Percentiles rank a stretch among this genome's conserved stretches.
phyloP scores from a whole-genome alignment of 2,329 filamentous ascomycete species.

The Trichoderma atroviride region DNA sequence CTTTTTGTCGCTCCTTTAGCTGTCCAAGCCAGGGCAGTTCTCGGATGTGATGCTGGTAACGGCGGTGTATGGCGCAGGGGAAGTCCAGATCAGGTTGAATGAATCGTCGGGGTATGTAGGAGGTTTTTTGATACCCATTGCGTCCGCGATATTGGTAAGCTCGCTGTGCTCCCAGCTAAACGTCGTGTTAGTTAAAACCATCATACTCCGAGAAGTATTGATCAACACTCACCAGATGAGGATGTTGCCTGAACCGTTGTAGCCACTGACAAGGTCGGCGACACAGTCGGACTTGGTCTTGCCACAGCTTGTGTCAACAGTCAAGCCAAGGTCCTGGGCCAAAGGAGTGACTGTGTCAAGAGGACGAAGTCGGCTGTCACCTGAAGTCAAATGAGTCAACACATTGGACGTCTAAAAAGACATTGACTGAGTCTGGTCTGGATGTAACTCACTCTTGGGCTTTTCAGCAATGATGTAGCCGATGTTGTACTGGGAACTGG shows the following conservation, averaged over 20 bases:
- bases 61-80: constrained; percentile 51
- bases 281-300: constrained; percentile 60
- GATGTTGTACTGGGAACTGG: constrained; percentile 55
- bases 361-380: constrained; percentile 55
- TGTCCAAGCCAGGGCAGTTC: constrained; percentile 57
- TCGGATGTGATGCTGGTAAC: constrained; percentile 53
- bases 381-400: constrained; percentile 34
- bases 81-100: constrained; percentile 61
- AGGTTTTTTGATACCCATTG: constrained; percentile 53
- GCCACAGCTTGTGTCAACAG: constrained; percentile 58
- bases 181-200: background rate
- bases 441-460: constrained; percentile 48
- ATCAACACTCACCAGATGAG: constrained; percentile 51
- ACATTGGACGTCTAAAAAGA: background rate
- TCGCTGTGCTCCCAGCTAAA: constrained; percentile 60
- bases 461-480: constrained; percentile 60
- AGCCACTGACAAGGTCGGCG: constrained; percentile 50
- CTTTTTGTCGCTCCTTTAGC: background rate
- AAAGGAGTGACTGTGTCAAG: constrained; percentile 61
- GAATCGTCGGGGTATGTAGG: constrained; percentile 53
- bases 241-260: constrained; percentile 56
- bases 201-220: background rate
- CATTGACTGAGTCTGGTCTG: too few species aligned
- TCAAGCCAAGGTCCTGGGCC: constrained; percentile 56
- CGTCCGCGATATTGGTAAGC: constrained; percentile 54